Percentiles rank a stretch among this genome's conserved stretches.
Evolutionary conservation across 202 grass and related monocot genomes (phyloP).

Genomic region (Bolboschoenoplectus hybrid): DNA sequence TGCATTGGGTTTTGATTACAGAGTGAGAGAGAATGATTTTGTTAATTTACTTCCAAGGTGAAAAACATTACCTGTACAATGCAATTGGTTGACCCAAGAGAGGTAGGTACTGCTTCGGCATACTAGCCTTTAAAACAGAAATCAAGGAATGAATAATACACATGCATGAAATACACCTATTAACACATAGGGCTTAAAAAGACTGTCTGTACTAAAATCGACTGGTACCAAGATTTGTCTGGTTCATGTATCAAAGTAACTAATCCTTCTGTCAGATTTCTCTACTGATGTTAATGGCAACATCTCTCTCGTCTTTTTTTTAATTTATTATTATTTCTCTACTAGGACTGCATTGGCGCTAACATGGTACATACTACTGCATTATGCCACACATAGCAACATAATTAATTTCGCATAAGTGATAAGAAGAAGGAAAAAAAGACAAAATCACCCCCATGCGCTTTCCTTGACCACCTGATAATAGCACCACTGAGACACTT

Average conservation of each 20-base stretch:
- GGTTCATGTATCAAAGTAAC: background rate
- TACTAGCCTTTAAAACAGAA: slow-evolving; percentile 65
- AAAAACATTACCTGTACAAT: slow-evolving; percentile 74
- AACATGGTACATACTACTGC: background rate
- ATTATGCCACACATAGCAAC: background rate
- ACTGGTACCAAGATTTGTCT: background rate
- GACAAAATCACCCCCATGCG: slow-evolving; percentile 76
- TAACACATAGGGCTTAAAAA: background rate
- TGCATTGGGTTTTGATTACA: background rate
- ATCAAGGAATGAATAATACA: background rate
- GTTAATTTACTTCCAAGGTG: background rate
- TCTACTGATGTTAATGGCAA: background rate
- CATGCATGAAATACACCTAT: background rate
- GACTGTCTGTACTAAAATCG: background rate
- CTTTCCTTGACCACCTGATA: slow-evolving; percentile 86
- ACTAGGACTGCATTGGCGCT: background rate
- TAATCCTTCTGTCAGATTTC: background rate
- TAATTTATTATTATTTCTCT: background rate
- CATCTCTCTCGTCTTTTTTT: background rate
- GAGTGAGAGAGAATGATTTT: background rate
- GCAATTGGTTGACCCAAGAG: slow-evolving; percentile 84
- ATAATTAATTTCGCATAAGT: slow-evolving; percentile 1
- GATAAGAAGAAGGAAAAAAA: slow-evolving; percentile 15
- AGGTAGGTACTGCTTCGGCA: slow-evolving; percentile 97
- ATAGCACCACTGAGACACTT: slow-evolving; percentile 90